A percentile compares a stretch with the other conserved stretches of the same genome.
These are phyloP conservation scores for Coemansia sp. DNA, from an alignment of 192 early-diverging fungal species.

Conservation along the genomic window DNA sequence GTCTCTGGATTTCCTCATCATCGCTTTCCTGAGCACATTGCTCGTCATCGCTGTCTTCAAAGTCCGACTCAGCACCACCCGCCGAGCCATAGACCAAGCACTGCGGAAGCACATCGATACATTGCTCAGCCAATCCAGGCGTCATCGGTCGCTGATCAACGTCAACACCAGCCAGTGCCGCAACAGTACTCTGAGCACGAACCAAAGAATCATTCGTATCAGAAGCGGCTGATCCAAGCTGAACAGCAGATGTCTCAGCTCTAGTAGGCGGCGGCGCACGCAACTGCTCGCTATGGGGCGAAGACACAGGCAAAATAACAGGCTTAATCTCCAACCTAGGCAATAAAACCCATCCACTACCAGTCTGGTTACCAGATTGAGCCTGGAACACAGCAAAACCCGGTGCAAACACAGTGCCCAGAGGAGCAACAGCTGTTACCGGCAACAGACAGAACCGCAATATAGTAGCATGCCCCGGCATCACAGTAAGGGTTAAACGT, in stretches of 20 bases:
- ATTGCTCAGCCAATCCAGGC: slow-evolving; percentile 16
- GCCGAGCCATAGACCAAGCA: neutral
- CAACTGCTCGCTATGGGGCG: neutral
- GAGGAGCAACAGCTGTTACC: neutral
- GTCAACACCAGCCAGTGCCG: slow-evolving; percentile 6
- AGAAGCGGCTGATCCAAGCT: neutral
- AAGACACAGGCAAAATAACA: neutral
- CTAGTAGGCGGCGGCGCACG: slow-evolving; percentile 36
- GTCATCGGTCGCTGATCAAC: slow-evolving; percentile 4
- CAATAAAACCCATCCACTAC: slow-evolving; percentile 37
- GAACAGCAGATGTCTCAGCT: neutral
- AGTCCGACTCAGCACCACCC: slow-evolving; percentile 31
- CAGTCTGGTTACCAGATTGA: slow-evolving; percentile 13
- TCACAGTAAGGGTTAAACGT: slow-evolving; percentile 16
- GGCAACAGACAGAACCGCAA: slow-evolving; percentile 41
- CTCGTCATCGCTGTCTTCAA: slow-evolving; percentile 22
- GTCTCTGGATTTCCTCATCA: slow-evolving; percentile 10
- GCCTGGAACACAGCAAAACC: neutral
- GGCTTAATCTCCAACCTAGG: slow-evolving; percentile 42
- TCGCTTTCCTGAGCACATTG: neutral
- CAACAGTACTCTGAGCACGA: slow-evolving; percentile 6
- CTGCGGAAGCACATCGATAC: slow-evolving; percentile 18
- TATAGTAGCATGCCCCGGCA: slow-evolving; percentile 27
- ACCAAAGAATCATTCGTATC: neutral
- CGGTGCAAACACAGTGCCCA: neutral